These are phyloP conservation scores for Aspergillus aculeatinus DNA, from an alignment of 2,329 filamentous ascomycete species.

Conservation along the genomic window DNA sequence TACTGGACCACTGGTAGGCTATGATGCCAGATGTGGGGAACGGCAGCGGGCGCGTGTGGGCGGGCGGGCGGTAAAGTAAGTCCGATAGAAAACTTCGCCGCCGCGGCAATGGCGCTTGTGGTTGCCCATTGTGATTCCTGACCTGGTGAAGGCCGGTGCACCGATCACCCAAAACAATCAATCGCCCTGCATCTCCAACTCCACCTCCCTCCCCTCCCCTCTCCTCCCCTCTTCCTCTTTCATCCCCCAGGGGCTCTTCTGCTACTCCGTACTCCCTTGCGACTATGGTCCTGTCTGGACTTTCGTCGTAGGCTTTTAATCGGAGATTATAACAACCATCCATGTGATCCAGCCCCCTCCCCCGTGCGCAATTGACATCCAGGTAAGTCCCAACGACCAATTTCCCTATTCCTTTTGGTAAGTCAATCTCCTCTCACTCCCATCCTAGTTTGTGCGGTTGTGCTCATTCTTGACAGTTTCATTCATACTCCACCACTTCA, in stretches of 20 bases:
- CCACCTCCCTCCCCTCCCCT: not conserved
- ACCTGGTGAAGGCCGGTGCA: not conserved
- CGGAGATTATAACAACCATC: not conserved
- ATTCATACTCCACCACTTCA: not conserved
- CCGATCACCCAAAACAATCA: slow-evolving; percentile 23
- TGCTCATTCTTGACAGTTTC: not conserved
- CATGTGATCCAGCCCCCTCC: not conserved
- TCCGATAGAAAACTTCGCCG: slow-evolving; percentile 21
- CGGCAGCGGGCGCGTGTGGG: slow-evolving; percentile 1
- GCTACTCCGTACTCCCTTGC: not conserved
- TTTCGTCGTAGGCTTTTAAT: not conserved
- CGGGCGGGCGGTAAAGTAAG: slow-evolving; percentile 1
- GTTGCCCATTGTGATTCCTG: slow-evolving; percentile 14
- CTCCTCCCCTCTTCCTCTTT: not conserved
- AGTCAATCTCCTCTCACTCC: not conserved
- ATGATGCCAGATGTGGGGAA: slow-evolving; percentile 19
- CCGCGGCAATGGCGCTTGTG: slow-evolving; percentile 23
- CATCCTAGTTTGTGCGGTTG: not conserved
- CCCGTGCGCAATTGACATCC: not conserved
- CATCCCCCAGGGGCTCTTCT: not conserved
- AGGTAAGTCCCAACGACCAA: slow-evolving; percentile 20
- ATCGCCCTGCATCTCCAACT: not conserved
- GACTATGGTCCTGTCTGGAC: slow-evolving; percentile 10
- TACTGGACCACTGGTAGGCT: not conserved
- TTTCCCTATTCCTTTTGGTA: slow-evolving; percentile 5